These are phyloP conservation scores for Ustilago vetiveriae DNA, from an alignment of 1,284 basidiomycete species.

Conservation along the genomic window DNA sequence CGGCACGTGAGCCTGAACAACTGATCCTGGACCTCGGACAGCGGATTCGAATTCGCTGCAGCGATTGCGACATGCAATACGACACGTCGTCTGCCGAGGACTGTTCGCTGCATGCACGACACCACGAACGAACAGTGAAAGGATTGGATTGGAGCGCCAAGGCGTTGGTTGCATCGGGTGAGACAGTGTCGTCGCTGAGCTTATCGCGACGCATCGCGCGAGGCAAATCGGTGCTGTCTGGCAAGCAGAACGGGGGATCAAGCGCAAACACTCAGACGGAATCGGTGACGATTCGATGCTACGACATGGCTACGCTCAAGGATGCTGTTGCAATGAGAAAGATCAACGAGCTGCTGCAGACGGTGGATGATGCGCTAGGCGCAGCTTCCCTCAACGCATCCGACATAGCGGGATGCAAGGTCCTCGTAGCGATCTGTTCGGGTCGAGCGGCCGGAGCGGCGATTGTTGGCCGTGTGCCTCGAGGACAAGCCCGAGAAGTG, in stretches of 20 bases:
- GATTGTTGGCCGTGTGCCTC: conserved; percentile 34
- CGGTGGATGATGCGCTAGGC: conserved; percentile 56
- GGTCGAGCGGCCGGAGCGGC: conserved; percentile 53
- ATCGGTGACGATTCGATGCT: conserved; percentile 30
- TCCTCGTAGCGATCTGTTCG: conserved; percentile 40
- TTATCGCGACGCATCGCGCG: conserved; percentile 6
- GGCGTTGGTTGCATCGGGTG: conserved; percentile 27
- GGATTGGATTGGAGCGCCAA: conserved; percentile 58
- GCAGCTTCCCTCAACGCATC: conserved; percentile 40
- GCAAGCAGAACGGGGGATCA: conserved; percentile 7
- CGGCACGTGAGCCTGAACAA: conserved; percentile 43
- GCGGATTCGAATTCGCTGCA: conserved; percentile 49
- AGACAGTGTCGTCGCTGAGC: conserved; percentile 17
- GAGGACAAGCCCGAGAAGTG: conserved; percentile 46
- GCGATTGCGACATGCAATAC: conserved; percentile 59
- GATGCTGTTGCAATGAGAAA: conserved; percentile 27
- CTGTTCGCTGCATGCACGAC: conserved; percentile 44
- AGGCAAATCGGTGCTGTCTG: conserved; percentile 16
- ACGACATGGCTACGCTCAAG: conserved; percentile 42
- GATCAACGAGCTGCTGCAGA: conserved; percentile 40
- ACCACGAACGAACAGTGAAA: conserved; percentile 50
- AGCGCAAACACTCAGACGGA: conserved; percentile 7
- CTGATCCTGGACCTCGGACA: conserved; percentile 60
- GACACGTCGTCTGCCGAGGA: conserved; percentile 54
- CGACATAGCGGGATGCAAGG: conserved; percentile 28